A percentile compares a stretch with the other conserved stretches of the same genome.
These are phyloP conservation scores for Termitomyces sp. DNA, from an alignment of 768 basidiomycete genomes.

Conservation along the genomic window DNA sequence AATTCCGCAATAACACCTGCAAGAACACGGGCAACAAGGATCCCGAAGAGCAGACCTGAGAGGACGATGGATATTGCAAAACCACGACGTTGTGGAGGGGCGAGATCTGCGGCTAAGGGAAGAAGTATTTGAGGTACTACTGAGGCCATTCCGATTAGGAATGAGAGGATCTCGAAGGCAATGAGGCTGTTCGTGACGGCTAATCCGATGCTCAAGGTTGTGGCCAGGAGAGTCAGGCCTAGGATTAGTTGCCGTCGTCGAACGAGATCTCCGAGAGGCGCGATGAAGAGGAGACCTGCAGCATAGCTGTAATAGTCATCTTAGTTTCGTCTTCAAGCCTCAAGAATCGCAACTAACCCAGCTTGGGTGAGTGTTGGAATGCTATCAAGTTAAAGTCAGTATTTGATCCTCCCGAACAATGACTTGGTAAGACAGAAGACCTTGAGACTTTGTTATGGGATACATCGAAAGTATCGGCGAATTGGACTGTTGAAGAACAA, in stretches of 20 bases:
- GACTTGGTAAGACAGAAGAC: background rate
- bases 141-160: conserved; percentile 66
- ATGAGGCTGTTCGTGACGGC: conserved; percentile 55
- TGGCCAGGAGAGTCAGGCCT: conserved; percentile 34
- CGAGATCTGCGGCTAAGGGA: conserved; percentile 77
- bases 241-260: conserved; percentile 72
- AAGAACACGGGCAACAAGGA: too few species aligned
- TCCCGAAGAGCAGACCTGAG: too few species aligned
- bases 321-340: background rate
- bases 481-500: background rate
- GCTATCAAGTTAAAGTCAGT: background rate
- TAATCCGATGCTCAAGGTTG: conserved; percentile 62
- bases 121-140: conserved; percentile 80
- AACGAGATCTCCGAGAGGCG: conserved; percentile 81
- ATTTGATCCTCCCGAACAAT: background rate
- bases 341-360: background rate
- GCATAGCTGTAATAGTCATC: conserved; percentile 53
- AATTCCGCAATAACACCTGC: too few species aligned
- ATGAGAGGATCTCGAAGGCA: conserved; percentile 66
- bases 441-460: conserved; percentile 6
- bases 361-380: conserved; percentile 11
- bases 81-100: conserved; percentile 68
- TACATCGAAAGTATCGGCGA: conserved; percentile 7
- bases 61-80: conserved; percentile 72
- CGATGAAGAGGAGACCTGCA: conserved; percentile 66